A percentile compares a stretch with the other conserved stretches of the same genome.
Evolutionary conservation across 495 filamentous ascomycete genomes (phyloP).

Genomic region (Neurospora cerealis): DNA sequence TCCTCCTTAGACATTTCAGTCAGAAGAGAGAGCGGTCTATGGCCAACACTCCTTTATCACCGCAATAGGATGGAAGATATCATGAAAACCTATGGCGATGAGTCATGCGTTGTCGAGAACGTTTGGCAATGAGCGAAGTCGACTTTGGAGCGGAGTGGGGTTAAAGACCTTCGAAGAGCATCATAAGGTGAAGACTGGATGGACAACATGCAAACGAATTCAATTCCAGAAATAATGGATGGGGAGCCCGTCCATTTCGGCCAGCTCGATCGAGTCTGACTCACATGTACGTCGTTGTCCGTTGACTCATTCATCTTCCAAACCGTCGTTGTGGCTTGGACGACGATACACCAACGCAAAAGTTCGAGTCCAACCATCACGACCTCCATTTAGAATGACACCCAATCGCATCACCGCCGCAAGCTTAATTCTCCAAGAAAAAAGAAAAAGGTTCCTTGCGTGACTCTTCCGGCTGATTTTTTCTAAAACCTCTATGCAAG

Average conservation of each 20-base stretch:
- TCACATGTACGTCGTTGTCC: not conserved
- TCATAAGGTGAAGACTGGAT: not conserved
- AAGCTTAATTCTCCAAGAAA: not conserved
- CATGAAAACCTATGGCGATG: not conserved
- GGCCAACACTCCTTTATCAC: not conserved
- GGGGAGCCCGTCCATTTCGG: not conserved
- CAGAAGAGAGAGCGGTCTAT: not conserved
- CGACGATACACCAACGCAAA: not conserved
- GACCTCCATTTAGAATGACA: not conserved
- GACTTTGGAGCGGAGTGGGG: not conserved
- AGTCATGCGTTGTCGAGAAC: not conserved
- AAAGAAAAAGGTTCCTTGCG: not conserved
- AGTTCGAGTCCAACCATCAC: not conserved
- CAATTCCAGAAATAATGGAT: not conserved
- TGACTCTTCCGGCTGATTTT: not conserved
- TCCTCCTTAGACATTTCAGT: not conserved
- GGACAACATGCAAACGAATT: not conserved
- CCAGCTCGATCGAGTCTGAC: not conserved
- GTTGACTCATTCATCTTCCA: not conserved
- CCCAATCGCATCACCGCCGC: not conserved
- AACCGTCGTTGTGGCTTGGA: not conserved
- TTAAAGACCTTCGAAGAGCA: not conserved
- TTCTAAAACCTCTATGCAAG: not conserved
- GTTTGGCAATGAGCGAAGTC: not conserved
- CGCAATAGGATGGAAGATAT: not conserved